phyloP scores from a whole-genome alignment of 1,284 basidiomycete genomes.

The Prillingera fragicola region DNA sequence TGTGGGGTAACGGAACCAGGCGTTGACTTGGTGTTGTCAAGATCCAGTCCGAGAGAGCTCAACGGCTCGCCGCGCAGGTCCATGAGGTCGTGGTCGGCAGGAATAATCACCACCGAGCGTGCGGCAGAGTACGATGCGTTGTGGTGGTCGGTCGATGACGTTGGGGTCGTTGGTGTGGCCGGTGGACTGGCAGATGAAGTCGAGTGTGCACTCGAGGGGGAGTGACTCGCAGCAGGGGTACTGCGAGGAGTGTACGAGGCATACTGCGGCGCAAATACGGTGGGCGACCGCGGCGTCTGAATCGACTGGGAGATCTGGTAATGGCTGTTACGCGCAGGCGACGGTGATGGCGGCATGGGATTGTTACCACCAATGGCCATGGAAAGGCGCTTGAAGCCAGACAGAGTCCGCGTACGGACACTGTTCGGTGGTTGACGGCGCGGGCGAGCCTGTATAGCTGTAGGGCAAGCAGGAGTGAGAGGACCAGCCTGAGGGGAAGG shows the following conservation, averaged over 20 bases:
- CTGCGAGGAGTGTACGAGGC: no score
- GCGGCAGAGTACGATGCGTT: neutral
- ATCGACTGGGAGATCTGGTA: neutral
- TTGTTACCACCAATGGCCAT: neutral
- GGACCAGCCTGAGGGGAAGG: no score
- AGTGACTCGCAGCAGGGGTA: slow-evolving; percentile 4
- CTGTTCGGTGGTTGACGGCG: no score
- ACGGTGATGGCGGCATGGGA: neutral
- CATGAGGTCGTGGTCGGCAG: neutral
- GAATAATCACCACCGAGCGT: slow-evolving; percentile 4
- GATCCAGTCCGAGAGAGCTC: neutral
- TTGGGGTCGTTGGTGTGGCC: slow-evolving; percentile 15
- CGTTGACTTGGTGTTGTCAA: slow-evolving; percentile 2
- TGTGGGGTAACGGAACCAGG: neutral
- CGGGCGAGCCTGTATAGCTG: neutral
- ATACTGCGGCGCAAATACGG: neutral
- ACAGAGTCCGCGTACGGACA: slow-evolving; percentile 4
- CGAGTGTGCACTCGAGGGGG: slow-evolving; percentile 11
- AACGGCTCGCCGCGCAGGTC: neutral
- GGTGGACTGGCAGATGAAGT: slow-evolving; percentile 11
- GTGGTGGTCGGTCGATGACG: neutral
- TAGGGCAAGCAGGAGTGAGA: neutral
- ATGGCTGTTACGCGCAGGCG: neutral
- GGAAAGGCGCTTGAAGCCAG: slow-evolving; percentile 10
- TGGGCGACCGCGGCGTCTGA: neutral